These are phyloP conservation scores for Populus simonii DNA, from an alignment of 345 rosid species.

Conservation along the genomic window DNA sequence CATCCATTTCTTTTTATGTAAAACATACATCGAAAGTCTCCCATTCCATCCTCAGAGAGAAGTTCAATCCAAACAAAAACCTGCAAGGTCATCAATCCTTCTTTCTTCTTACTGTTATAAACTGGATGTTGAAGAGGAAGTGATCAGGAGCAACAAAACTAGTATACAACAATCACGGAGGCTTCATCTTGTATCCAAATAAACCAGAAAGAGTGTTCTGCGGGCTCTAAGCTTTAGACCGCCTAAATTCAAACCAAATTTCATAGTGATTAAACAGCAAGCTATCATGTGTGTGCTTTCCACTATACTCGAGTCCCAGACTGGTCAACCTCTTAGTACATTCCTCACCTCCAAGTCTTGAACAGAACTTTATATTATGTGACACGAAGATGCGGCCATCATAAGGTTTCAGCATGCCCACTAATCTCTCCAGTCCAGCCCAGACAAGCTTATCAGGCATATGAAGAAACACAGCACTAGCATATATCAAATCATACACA, in stretches of 20 bases:
- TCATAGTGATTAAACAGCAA: conserved; percentile 93
- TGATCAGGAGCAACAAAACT: neutral
- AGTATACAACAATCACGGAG: neutral
- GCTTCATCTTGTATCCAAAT: conserved; percentile 1
- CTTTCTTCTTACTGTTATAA: neutral
- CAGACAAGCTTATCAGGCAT: conserved; percentile 96
- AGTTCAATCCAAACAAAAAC: neutral
- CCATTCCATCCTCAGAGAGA: neutral
- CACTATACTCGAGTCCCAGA: conserved; percentile 75
- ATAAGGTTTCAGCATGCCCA: conserved; percentile 60
- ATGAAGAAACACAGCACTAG: conserved; percentile 97
- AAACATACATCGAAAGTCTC: neutral
- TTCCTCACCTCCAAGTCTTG: conserved; percentile 71
- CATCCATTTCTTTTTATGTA: no score
- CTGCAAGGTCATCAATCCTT: neutral
- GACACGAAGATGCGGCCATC: conserved; percentile 89
- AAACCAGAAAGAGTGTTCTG: neutral
- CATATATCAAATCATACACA: conserved; percentile 78
- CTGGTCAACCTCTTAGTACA: conserved; percentile 65
- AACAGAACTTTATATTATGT: conserved; percentile 88
- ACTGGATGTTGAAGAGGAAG: neutral
- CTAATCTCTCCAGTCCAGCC: conserved; percentile 82
- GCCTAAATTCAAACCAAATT: conserved; percentile 83
- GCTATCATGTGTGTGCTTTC: conserved; percentile 81
- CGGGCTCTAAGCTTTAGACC: conserved; percentile 40